Conservation (phyloP, 2,329 filamentous ascomycete genomes). For the Fusarium mundagurra region DNA sequence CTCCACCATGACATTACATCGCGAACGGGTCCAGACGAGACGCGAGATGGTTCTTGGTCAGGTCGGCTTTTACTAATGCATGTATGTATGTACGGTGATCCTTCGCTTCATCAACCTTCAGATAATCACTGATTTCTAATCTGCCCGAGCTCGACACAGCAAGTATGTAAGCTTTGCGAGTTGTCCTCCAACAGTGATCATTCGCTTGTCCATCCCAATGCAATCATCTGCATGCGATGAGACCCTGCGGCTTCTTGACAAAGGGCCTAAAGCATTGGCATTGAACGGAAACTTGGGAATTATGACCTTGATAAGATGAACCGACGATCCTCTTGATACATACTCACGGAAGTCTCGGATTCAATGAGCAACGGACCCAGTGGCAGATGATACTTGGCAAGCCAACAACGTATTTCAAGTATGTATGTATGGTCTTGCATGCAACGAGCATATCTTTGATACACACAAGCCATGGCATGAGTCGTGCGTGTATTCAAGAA, state of each 20-base stretch:
- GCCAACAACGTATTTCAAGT: neutral
- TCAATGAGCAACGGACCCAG: neutral
- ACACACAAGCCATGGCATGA: neutral
- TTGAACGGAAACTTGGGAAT: neutral
- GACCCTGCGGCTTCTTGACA: slow-evolving; percentile 9
- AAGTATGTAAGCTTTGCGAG: neutral
- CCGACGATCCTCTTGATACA: neutral
- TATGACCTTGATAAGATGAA: neutral
- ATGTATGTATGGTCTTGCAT: neutral
- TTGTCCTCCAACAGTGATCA: neutral
- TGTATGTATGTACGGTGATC: slow-evolving; percentile 16
- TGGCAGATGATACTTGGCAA: neutral
- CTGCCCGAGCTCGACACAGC: neutral
- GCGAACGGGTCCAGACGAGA: slow-evolving; percentile 9
- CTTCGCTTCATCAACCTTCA: slow-evolving; percentile 15
- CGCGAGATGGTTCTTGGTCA: slow-evolving; percentile 1
- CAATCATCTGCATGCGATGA: slow-evolving; percentile 3
- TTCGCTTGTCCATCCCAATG: neutral
- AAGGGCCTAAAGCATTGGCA: neutral
- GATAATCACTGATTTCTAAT: slow-evolving; percentile 2
- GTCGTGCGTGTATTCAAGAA: slow-evolving; percentile 15
- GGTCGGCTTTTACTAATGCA: slow-evolving; percentile 18
- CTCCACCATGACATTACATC: slow-evolving; percentile 22
- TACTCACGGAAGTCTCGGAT: neutral
- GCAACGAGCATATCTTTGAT: neutral